Evolutionary conservation across 1,284 basidiomycete species (phyloP).

Genomic region (Cutaneotrichosporon sp.): DNA sequence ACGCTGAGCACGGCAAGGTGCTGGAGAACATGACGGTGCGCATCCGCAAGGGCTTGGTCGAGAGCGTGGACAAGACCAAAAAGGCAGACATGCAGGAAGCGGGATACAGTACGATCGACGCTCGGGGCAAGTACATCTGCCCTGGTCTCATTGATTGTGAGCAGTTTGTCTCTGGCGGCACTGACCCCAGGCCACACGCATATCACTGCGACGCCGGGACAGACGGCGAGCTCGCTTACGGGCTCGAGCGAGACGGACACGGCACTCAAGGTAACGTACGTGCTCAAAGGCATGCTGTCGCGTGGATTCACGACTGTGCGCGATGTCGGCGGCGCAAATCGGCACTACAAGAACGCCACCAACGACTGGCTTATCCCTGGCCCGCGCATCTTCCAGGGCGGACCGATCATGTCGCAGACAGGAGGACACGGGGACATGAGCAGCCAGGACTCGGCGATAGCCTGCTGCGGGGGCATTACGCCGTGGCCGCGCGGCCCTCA

Average conservation of each 20-base stretch:
- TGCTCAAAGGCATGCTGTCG: constrained; percentile 49
- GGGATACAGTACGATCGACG: constrained; percentile 36
- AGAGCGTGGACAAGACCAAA: constrained; percentile 27
- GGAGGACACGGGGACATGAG: constrained; percentile 50
- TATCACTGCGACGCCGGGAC: constrained; percentile 49
- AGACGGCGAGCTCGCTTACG: constrained; percentile 17
- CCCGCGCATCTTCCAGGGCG: constrained; percentile 52
- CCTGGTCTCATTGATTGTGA: constrained; percentile 42
- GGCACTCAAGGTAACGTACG: constrained; percentile 48
- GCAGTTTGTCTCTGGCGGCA: neutral
- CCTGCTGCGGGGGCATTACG: constrained; percentile 46
- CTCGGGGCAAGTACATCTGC: constrained; percentile 48
- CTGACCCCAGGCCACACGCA: constrained; percentile 51
- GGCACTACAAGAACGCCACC: constrained; percentile 49
- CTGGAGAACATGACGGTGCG: constrained; percentile 35
- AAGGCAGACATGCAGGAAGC: constrained; percentile 19
- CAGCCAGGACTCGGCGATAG: constrained; percentile 19
- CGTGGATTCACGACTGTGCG: constrained; percentile 54
- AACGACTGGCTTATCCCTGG: constrained; percentile 51
- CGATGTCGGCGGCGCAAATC: constrained; percentile 53
- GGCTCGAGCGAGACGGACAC: constrained; percentile 40
- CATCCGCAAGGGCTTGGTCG: constrained; percentile 41
- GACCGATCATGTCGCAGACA: constrained; percentile 52
- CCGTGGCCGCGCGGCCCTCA: constrained; percentile 3
- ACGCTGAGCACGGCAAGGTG: constrained; percentile 23